Evolutionary conservation across 2,329 filamentous ascomycete genomes (phyloP), one percentile per base, ranked within the genome.

Genomic region (Penicillium freii): DNA sequence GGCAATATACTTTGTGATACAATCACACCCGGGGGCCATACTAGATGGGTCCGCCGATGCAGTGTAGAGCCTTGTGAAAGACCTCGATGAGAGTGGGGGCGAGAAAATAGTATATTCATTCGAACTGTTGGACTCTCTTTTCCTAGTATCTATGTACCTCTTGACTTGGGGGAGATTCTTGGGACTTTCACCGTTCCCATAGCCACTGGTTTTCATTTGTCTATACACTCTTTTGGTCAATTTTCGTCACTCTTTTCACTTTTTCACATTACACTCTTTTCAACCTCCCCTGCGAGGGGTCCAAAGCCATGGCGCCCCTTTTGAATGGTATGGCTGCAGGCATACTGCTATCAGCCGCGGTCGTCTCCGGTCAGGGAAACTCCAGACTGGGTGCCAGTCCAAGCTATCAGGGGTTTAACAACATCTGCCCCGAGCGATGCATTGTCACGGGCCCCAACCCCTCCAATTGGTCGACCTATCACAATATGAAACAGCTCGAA

Each of bases 401-500:
- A 5, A 50, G 60, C 45, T 64, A 63, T 25, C 43, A 55, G 25
- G 52, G 54, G 23, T 49, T 55, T 40, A 31, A 33, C 29, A 54
- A 58, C 13, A 50, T 57, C 15, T 68, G 63, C 47, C 64, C 66
- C 1, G 56, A 61, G 59, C 51, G 56, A 51, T 68, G 66, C 55
- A 58, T 54, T 38, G 34, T 57, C 31, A 50, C 60, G 2, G 64
- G 66, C 3, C 49, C 64, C 7, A 57, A 55, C 23, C 50, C 62
- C 4, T 57, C 49, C 10, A 63, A 63, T 25, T 68, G 64, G 64
- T 68, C 64, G 5, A 58, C 53, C 34, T 65, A 66, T 33, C 49
- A 55, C 2, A 27, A 56, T 59, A 60, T 73, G 44, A 62, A 66
- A 4, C 47, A 63, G 45, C 61, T 73, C 54, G 59, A 54, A 7